Evolutionary conservation across 371 early-diverging fungal genomes (phyloP), one percentile per base, ranked within the genome.

Genomic region (Zopfochytrium polystomum): DNA sequence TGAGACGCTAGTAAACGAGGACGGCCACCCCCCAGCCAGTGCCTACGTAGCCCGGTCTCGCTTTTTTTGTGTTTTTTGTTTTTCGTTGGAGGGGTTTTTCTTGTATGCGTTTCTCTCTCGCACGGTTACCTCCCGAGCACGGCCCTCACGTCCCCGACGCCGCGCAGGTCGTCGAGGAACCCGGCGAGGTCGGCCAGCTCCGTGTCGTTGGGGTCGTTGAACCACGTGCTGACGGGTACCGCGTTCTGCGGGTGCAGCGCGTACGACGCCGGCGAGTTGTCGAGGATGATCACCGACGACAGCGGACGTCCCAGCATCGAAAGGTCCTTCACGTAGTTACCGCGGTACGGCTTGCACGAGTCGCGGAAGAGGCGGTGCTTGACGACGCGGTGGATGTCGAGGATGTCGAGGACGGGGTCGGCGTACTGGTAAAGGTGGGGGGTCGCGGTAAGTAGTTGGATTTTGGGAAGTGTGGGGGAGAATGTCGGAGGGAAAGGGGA

Each of bases 371-470:
- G 50, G 23, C 62, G 52, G 49, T 74, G 64, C 23, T 44, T 23
- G 25, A 76, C 55, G 15, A 60, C 60, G n/a, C 55, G 58, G 2
- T 56, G 20, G 25, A 15, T 15, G 58, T 73, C 77, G 23, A 76
- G 53, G 35, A 51, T 31, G 50, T 69, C 68, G 35, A 73, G 50
- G 20, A 76, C 74, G 6, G 74, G 72, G 45, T 67, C 52, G 2
- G 70, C 77, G 69, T 95, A 95, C 87, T 91, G 78, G 53, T 70
- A 53, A 52, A 44, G 74, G 76, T 87, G 87, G 15, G 96, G 93
- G 15, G 96, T 95, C n/a, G n/a, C n/a, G n/a, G n/a, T n/a, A n/a
- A n/a, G n/a, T n/a, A n/a, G n/a, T n/a, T n/a, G n/a, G n/a, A n/a
- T n/a, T n/a, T n/a, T n/a, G n/a, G n/a, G n/a, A n/a, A n/a, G n/a